Percentiles rank a stretch among this genome's conserved stretches.
Conservation (phyloP, 1,284 basidiomycete species). For the Ustilago esculenta region DNA sequence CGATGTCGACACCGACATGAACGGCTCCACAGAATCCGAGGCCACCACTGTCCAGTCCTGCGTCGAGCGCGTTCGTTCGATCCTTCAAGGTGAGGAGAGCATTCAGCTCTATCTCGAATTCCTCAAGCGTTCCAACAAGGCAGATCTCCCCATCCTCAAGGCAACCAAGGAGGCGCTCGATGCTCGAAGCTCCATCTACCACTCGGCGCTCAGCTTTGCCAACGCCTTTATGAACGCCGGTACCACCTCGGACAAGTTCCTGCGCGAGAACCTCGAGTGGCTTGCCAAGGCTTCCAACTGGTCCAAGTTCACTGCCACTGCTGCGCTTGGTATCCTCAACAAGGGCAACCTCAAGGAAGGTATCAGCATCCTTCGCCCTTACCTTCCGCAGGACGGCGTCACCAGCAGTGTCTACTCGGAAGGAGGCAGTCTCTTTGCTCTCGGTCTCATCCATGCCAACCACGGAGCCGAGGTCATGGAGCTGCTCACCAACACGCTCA, state of each 20-base stretch:
- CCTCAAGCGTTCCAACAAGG: conserved; percentile 62
- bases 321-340: conserved; percentile 66
- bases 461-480: conserved; percentile 66
- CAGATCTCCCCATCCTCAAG: conserved; percentile 65
- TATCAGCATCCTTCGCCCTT: conserved; percentile 62
- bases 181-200: conserved; percentile 66
- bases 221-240: conserved; percentile 67
- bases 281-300: conserved; percentile 67
- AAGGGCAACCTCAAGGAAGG: conserved; percentile 66
- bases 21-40: conserved; percentile 26
- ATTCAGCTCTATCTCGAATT: conserved; percentile 67
- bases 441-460: conserved; percentile 66
- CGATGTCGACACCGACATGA: conserved; percentile 48
- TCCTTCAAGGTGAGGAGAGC: conserved; percentile 64
- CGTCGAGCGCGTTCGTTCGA: conserved; percentile 55
- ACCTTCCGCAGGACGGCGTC: conserved; percentile 64
- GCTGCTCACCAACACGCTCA: conserved; percentile 62
- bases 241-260: conserved; percentile 66
- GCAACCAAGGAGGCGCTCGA: conserved; percentile 65
- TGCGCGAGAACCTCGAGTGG: conserved; percentile 67
- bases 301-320: conserved; percentile 67
- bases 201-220: conserved; percentile 65
- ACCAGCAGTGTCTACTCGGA: conserved; percentile 65
- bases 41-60: conserved; percentile 43
- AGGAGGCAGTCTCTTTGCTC: conserved; percentile 65